Percentiles rank a stretch among this genome's conserved stretches.
Evolutionary conservation across 2,329 filamentous ascomycete species (phyloP).

Genomic region (Diaporthe sp.): DNA sequence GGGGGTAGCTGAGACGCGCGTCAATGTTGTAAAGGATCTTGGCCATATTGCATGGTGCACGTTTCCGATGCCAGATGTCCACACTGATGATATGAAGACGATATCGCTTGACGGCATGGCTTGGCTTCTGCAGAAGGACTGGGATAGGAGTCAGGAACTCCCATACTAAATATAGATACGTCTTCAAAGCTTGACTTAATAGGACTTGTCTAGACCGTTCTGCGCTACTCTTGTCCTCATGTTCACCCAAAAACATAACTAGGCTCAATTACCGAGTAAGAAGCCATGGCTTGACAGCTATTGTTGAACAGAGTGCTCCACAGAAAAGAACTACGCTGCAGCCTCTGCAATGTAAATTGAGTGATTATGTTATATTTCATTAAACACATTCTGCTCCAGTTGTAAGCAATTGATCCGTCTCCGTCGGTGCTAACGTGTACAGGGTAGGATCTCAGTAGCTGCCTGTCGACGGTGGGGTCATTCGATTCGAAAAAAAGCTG

Average conservation of each 20-base stretch:
- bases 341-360: not conserved
- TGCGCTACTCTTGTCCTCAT: not conserved
- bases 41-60: constrained; percentile 6
- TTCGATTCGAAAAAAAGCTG: not conserved
- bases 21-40: constrained; percentile 28
- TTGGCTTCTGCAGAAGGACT: constrained; percentile 18
- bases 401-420: too few relatives aligned
- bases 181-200: not conserved
- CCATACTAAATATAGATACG: constrained; percentile 11
- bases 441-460: not conserved
- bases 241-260: not conserved
- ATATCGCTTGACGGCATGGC: constrained; percentile 29
- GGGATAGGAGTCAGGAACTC: constrained; percentile 19
- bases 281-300: not conserved
- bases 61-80: not conserved
- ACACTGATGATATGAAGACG: not conserved
- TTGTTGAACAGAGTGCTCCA: not conserved
- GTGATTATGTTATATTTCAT: too few relatives aligned
- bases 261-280: not conserved
- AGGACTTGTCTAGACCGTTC: not conserved
- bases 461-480: not conserved
- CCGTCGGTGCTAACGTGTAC: not conserved
- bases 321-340: not conserved
- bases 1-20: constrained; percentile 29
- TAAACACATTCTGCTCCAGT: too few relatives aligned